These are phyloP conservation scores for Gnetum montanum DNA, from an alignment of 75 land plant genomes.

Conservation along the genomic window DNA sequence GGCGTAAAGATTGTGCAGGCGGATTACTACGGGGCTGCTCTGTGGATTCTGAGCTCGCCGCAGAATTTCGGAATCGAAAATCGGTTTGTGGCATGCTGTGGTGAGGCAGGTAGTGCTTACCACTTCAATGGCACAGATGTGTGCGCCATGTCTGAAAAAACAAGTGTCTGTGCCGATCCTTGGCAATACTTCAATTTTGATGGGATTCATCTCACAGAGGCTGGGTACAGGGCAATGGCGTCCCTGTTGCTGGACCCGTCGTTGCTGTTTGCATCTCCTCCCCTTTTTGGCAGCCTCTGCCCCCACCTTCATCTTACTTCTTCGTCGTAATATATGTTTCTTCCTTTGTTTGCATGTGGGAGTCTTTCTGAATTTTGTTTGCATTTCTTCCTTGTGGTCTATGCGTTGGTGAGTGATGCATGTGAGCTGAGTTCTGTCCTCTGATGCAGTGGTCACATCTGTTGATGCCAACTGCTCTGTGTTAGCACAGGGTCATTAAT, in stretches of 20 bases:
- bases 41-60: background rate
- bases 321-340: no score
- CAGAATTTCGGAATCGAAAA: background rate
- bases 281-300: no score
- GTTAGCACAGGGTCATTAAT: no score
- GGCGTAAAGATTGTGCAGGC: background rate
- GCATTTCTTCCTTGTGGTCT: no score
- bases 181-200: slow-evolving; percentile 44
- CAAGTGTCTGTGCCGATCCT: slow-evolving; percentile 28
- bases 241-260: background rate
- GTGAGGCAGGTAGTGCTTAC: slow-evolving; percentile 33
- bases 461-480: no score
- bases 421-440: no score
- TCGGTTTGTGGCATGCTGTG: slow-evolving; percentile 34
- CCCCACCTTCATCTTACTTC: no score
- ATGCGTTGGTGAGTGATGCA: no score
- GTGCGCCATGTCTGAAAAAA: slow-evolving; percentile 18
- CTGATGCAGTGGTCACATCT: no score
- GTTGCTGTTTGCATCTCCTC: background rate
- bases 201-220: slow-evolving; percentile 57
- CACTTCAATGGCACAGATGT: slow-evolving; percentile 20
- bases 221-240: slow-evolving; percentile 15
- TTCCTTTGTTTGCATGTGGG: no score
- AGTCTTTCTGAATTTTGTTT: no score
- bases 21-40: slow-evolving; percentile 1